A percentile compares a stretch with the other conserved stretches of the same genome.
Conservation (phyloP, 2,329 filamentous ascomycete genomes). For the Neonectria neomacrospora region DNA sequence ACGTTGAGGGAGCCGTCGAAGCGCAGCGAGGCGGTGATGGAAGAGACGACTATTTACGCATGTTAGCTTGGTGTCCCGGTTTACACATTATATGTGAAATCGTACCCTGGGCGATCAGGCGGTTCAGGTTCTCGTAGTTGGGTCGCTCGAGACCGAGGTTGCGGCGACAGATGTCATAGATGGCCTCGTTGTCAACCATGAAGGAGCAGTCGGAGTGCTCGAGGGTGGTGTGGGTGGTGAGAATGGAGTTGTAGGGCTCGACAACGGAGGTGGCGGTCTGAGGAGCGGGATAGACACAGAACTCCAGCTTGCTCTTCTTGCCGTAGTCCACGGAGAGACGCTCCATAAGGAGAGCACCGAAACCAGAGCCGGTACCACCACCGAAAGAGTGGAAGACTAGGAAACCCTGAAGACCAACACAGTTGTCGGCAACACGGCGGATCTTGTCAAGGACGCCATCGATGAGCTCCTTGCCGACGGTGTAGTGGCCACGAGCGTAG, state of each 20-base stretch:
- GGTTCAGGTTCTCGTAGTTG: constrained; percentile 99
- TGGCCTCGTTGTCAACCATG: constrained; percentile 99
- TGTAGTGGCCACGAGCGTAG: constrained; percentile 99
- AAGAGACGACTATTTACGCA: constrained; percentile 80
- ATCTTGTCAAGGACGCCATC: constrained; percentile 98
- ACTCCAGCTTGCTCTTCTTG: constrained; percentile 99
- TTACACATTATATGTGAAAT: background rate
- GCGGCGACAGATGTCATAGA: constrained; percentile 99
- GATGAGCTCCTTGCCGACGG: constrained; percentile 98
- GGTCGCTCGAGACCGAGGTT: constrained; percentile 98
- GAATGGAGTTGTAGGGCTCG: constrained; percentile 99
- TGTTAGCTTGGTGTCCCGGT: constrained; percentile 34
- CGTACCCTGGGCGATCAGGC: constrained; percentile 93
- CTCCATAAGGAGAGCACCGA: constrained; percentile 98
- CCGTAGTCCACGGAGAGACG: constrained; percentile 98
- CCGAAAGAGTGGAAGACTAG: constrained; percentile 99
- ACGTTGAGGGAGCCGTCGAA: constrained; percentile 99
- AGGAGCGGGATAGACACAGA: constrained; percentile 98
- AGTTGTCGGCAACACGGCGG: constrained; percentile 96
- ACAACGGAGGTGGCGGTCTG: constrained; percentile 98
- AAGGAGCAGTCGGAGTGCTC: constrained; percentile 99
- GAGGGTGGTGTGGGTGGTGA: constrained; percentile 98
- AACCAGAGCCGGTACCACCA: constrained; percentile 98
- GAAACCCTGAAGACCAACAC: constrained; percentile 97
- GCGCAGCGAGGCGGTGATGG: constrained; percentile 96